Evolutionary conservation across 176 grass and related monocot species (phyloP), one percentile per base, ranked within the genome.

Genomic region (Carex myosuroides): DNA sequence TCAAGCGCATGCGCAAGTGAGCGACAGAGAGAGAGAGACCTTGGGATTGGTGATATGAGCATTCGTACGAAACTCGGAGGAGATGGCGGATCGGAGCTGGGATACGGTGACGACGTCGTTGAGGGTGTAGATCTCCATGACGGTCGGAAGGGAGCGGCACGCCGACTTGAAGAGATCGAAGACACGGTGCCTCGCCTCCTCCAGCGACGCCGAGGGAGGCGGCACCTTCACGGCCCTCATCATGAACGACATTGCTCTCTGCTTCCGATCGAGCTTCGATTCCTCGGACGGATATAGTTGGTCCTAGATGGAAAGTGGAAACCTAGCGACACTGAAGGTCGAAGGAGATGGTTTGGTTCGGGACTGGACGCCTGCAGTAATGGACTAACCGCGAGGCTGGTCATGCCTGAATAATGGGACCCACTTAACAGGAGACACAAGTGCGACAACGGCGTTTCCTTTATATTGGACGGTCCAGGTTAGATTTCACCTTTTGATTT

Each of bases 101-200:
- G 95, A 87, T 12, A 87, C 64, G 58, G 91, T 93, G 74, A 95
- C 92, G 60, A 95, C 86, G 63, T 98, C 95, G 75, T 92, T 26
- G 52, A 98, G 91, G 80, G 91, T 93, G 91, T 98, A 95, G 86
- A 95, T 98, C 48, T 92, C 91, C 96, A 98, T 93, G 60, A 98
- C 5, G 72, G 86, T 67, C 11, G 96, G 92, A 65, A 98, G 87
- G 81, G 91, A 89, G 75, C 89, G 92, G 86, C 95, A 95, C 48
- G 91, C 95, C 70, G 79, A 39, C 93, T 90, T 95, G 93, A 98
- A 98, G 91, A 98, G 93, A 42, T 95, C 88, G 89, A 98, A 84
- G 17, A 90, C 90, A 16, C 93, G 91, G 79, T 87, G 85, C 69
- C 92, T 85, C 30, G 96, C 96, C 85, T 95, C 96, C 86, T 84